Percentiles rank a stretch among this genome's conserved stretches.
phyloP scores from a whole-genome alignment of 306 rosid genomes.

The Pterocarpus santalinus region DNA sequence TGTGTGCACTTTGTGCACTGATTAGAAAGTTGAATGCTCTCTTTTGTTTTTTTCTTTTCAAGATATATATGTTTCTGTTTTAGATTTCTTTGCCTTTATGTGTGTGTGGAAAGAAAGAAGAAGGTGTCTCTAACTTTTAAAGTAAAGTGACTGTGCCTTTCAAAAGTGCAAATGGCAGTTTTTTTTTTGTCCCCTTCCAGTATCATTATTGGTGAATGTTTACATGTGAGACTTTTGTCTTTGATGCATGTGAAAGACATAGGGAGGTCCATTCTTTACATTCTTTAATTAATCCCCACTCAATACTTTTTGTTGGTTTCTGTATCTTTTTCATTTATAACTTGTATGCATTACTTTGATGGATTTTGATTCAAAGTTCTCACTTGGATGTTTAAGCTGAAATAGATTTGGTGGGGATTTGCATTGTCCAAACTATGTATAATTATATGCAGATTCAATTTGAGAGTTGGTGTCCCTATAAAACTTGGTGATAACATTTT shows the following conservation, averaged over 20 bases:
- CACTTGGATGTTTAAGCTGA: neutral
- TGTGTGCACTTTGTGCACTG: constrained; percentile 43
- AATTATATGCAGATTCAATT: neutral
- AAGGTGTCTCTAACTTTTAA: constrained; percentile 17
- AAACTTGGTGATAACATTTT: no score
- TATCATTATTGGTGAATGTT: neutral
- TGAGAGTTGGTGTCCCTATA: no score
- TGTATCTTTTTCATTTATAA: neutral
- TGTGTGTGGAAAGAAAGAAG: constrained; percentile 34
- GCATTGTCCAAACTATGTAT: neutral
- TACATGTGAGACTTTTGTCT: constrained; percentile 38
- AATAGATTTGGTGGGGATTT: neutral
- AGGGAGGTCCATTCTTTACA: constrained; percentile 17
- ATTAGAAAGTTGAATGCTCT: constrained; percentile 54
- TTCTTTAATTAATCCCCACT: constrained; percentile 39
- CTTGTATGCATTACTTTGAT: neutral
- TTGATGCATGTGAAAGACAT: constrained; percentile 18
- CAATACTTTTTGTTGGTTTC: constrained; percentile 37
- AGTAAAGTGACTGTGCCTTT: constrained; percentile 8
- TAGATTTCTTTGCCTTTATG: constrained; percentile 45
- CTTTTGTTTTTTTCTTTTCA: constrained; percentile 71
- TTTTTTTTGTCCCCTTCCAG: neutral
- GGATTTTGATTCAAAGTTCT: constrained; percentile 1
- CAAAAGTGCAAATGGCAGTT: neutral
- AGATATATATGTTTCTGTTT: constrained; percentile 45